These are phyloP conservation scores for Pythium dissotocum DNA, from an alignment of 352 stramenopile species.

Conservation along the genomic window DNA sequence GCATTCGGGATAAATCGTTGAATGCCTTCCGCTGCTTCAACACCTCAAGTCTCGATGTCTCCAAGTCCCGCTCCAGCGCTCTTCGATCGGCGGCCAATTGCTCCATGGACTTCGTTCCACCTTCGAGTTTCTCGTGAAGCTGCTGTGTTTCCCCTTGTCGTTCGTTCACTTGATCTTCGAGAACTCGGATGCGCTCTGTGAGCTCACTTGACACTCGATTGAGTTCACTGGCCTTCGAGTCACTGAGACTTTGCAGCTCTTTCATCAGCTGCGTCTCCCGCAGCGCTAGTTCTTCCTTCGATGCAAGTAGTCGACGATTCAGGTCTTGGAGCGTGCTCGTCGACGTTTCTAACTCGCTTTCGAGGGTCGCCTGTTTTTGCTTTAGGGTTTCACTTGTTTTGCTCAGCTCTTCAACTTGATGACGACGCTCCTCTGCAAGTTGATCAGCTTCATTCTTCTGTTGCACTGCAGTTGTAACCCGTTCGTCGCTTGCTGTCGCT, in stretches of 20 bases:
- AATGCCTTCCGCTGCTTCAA: conserved; percentile 60
- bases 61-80: conserved; percentile 31
- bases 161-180: conserved; percentile 16
- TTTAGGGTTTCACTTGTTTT: background rate
- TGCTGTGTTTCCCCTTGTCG: conserved; percentile 16
- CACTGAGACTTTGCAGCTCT: background rate
- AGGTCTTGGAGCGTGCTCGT: conserved; percentile 3
- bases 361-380: background rate
- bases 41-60: conserved; percentile 37
- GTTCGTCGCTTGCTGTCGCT: conserved; percentile 34
- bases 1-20: conserved; percentile 59
- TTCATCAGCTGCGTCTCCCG: conserved; percentile 13
- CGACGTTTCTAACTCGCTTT: conserved; percentile 10
- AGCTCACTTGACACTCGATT: conserved; percentile 15
- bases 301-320: background rate
- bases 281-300: conserved; percentile 2
- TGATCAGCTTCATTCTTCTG: conserved; percentile 8
- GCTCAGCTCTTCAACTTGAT: background rate
- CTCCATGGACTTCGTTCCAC: conserved; percentile 21
- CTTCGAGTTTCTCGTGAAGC: conserved; percentile 18
- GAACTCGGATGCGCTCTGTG: conserved; percentile 6
- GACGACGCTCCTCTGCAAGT: background rate
- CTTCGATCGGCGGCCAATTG: conserved; percentile 30
- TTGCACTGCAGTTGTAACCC: conserved; percentile 22
- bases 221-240: conserved; percentile 14